Evolutionary conservation across 148 eudicot species (phyloP), one percentile per base, ranked within the genome.

Genomic region (Camellia granthamiana): DNA sequence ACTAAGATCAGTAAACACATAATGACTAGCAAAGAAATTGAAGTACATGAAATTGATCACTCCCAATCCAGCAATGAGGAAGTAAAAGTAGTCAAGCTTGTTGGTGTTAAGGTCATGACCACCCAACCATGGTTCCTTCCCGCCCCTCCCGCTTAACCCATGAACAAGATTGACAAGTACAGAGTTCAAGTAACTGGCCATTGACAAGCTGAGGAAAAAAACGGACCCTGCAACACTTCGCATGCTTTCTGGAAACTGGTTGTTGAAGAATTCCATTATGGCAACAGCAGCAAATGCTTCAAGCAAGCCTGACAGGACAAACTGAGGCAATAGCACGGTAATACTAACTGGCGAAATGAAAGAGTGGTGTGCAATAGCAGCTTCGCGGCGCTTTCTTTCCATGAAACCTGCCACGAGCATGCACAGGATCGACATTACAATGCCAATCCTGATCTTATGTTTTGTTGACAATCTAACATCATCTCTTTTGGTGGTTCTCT

Each of bases 221-320:
- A 88, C 64, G 0, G 94, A 79, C 4, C 94, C 94, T 0, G 96
- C 93, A 0, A 90, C 76, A 11, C 94, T 89, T 55, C 97, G 89
- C 93, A 91, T 90, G 59, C 83, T 84, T 69, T 91, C 92, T 0
- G 95, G 97, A 85, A 93, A 79, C 55, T 89, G 93, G 15, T 80
- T 63, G 0, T 88, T 91, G 76, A 89, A 86, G 30, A 92, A 92
- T 73, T 92, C 97, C 89, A 93, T 88, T 13, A 91, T 73, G 0
- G 94, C 81, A 3, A 93, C 90, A 0, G 92, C 92, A 0, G 89
- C 86, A 68, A 90, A 90, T 0, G 97, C 95, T 70, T 92, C 93
- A 1, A 83, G 70, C 69, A 92, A 55, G 2, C 96, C 96, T 0
- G 97, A 83, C 5, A 93, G 69, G 0, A 82, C 19, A 0, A 88